Evolutionary conservation across 169 alveolate genomes (phyloP), one percentile per base, ranked within the genome.

Genomic region (Babesia microti): DNA sequence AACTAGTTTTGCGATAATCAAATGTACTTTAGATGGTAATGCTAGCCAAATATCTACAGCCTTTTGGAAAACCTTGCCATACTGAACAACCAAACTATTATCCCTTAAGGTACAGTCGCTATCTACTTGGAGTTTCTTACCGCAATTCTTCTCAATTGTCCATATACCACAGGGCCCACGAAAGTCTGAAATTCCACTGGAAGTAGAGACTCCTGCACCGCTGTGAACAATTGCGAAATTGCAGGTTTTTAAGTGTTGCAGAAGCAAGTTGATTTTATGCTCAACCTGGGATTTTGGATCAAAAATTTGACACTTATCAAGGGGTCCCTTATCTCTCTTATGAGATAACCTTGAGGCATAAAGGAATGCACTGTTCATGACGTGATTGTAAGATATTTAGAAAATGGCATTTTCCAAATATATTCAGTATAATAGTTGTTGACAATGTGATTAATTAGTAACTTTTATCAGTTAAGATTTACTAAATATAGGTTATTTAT

Each of bases 181-280:
- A 59, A 76, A 76, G 40, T 76, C 86, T 4, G 74, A 82, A 15
- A 76, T 59, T 18, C 86, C 86, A 2, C 80, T 67, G 18, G 79
- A 74, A 2, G 86, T 76, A 6, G 86, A 76, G 23, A 76, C 69
- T n/a, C 86, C 86, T 0, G 86, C 86, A 6, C 86, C 86, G 0
- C 76, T 51, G 53, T 76, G 86, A 6, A 76, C 59, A n/a, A 69
- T 68, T 9, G 75, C 67, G 19, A 41, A 40, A n/a, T 76, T 50
- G 35, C 81, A 61, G 21, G 50, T 58, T 44, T 28, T 35, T 36
- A 76, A 40, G 29, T 55, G 63, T 19, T 60, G 59, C 12, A 52
- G 47, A 19, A 70, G 48, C 47, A 43, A 41, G 28, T 55, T 63
- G 34, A 61, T 41, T 41, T 76, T 76, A 36, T 47, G 48, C 30